Percentiles rank a stretch among this genome's conserved stretches.
Conservation (phyloP, 2,329 filamentous ascomycete species). For the Aspergillus pseudoterreus region DNA sequence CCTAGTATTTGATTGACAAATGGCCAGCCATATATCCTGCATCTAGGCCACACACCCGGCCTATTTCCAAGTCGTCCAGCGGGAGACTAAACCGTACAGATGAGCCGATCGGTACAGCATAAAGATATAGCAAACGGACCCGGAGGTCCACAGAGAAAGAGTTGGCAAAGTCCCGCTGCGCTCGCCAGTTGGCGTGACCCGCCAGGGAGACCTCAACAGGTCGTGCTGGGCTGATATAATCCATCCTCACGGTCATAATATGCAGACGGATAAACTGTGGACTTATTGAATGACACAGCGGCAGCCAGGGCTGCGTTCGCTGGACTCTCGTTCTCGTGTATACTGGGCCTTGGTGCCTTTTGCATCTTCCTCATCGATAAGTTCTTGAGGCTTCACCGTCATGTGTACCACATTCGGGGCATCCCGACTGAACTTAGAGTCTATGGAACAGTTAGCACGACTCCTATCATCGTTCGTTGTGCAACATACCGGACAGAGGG, state of each 20-base stretch:
- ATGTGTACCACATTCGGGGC: conserved; percentile 87
- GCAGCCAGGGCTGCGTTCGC: conserved; percentile 58
- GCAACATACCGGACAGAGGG: conserved; percentile 68
- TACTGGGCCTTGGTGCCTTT: conserved; percentile 58
- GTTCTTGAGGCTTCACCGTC: conserved; percentile 82
- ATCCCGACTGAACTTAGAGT: conserved; percentile 73
- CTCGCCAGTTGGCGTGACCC: not conserved
- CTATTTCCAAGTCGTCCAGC: conserved; percentile 1
- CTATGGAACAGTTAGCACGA: conserved; percentile 42
- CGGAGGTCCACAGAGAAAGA: not conserved
- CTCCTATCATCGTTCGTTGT: no score
- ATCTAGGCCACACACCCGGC: conserved; percentile 3
- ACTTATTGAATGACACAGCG: conserved; percentile 60
- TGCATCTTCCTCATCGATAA: conserved; percentile 74
- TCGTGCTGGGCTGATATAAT: not conserved
- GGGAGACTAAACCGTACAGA: not conserved
- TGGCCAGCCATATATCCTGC: conserved; percentile 9
- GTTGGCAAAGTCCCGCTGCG: not conserved
- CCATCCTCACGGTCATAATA: not conserved
- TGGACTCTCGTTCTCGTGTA: conserved; percentile 50
- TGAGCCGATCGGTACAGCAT: no score
- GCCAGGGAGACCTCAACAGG: not conserved
- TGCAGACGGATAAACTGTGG: not conserved
- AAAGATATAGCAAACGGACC: not conserved
- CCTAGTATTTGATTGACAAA: conserved; percentile 7